Evolutionary conservation across 2,329 filamentous ascomycete species (phyloP), one percentile per base, ranked within the genome.

Genomic region (Penicillium hordei): DNA sequence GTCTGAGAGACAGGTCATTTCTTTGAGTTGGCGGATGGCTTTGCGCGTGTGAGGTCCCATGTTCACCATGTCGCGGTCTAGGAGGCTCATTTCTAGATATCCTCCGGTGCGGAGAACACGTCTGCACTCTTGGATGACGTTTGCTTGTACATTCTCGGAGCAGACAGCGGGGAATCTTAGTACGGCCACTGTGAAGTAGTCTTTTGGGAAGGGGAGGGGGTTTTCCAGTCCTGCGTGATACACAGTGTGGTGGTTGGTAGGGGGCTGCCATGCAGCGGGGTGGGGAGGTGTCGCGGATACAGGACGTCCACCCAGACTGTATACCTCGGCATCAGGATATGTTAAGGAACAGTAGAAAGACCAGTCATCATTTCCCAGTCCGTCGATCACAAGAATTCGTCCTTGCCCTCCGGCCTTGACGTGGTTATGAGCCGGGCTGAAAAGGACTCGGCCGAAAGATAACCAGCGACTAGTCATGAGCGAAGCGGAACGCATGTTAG

Each of bases 301-400:
- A 5, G 70, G 71, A 21, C 73, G 72, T 31, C 72, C 67, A 29
- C 68, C 74, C 33, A 81, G 66, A 52, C 74, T 78, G 64, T 81
- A 79, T 4, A 81, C 72, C 23, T 74, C 73, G 0, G 78, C 77
- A 55, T 73, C 71, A 6, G 77, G 76, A 53, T 81, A 81, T 2
- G 78, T 79, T 48, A 81, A 68, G 15, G 79, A 77, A 63, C 79
- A 81, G 62, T 81, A 81, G 62, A 79, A 81, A 9, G 79, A 81
- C 79, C 79, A 81, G 57, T 81, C 79, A 53, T 80, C 78, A 52
- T 80, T 81, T n/a, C 78, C 79, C 19, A 81, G 68, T 13, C 79
- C 79, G 60, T 81, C 79, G 45, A 81, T 75, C 25, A 81, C 77
- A 34, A 81, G 71, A 21, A 81, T 78, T 43, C 77, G 73, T 23